Evolutionary conservation across 805 yeast species (phyloP).

Genomic region (Pichia rugopelliculosa): DNA sequence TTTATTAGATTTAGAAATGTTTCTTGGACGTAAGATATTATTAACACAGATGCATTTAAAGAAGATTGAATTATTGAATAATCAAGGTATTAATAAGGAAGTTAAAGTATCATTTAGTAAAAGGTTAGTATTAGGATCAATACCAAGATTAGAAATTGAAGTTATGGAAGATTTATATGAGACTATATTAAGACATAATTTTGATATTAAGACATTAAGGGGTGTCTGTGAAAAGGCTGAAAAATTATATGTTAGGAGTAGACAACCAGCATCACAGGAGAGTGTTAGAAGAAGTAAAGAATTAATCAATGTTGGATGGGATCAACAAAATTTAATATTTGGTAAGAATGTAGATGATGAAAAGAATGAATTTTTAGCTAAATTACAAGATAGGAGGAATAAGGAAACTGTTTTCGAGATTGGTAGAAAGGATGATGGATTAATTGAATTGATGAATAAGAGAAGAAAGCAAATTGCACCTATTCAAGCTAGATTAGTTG

Average conservation of each 20-base stretch:
- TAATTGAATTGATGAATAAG: slow-evolving; percentile 76
- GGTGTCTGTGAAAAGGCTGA: slow-evolving; percentile 85
- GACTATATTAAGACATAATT: slow-evolving; percentile 50
- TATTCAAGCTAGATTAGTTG: slow-evolving; percentile 70
- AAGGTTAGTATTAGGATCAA: slow-evolving; percentile 73
- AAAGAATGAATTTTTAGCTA: slow-evolving; percentile 63
- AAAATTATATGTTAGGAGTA: slow-evolving; percentile 73
- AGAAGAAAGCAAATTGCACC: slow-evolving; percentile 78
- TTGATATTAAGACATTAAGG: slow-evolving; percentile 56
- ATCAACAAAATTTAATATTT: slow-evolving; percentile 73
- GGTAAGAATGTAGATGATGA: slow-evolving; percentile 71
- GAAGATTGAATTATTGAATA: slow-evolving; percentile 44
- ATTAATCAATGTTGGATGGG: slow-evolving; percentile 74
- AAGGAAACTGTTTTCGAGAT: slow-evolving; percentile 95
- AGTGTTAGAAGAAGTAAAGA: slow-evolving; percentile 83
- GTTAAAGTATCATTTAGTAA: slow-evolving; percentile 67
- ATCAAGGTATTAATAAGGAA: slow-evolving; percentile 30
- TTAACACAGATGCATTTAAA: slow-evolving; percentile 64
- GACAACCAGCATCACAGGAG: slow-evolving; percentile 79
- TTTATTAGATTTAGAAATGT: slow-evolving; percentile 80
- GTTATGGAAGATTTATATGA: slow-evolving; percentile 64
- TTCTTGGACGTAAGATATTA: slow-evolving; percentile 75
- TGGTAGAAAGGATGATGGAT: slow-evolving; percentile 57
- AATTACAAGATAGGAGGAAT: slow-evolving; percentile 57
- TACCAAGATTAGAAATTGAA: slow-evolving; percentile 71